phyloP scores from a whole-genome alignment of 495 filamentous ascomycete species.

The Aspergillus kassunensis region DNA sequence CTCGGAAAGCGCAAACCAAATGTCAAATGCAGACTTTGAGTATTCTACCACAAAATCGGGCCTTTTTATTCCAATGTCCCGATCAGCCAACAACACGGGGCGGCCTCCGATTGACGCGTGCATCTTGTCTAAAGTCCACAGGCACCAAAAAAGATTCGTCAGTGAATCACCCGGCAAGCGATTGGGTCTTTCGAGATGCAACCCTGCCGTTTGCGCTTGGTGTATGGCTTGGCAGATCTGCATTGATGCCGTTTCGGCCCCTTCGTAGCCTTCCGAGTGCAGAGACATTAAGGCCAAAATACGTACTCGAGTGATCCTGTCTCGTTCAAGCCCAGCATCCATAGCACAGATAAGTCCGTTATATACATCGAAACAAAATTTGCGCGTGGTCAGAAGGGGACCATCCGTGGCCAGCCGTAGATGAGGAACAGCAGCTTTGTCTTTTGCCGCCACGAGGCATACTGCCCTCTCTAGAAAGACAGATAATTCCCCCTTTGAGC shows the following conservation, averaged over 20 bases:
- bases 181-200: constrained; percentile 52
- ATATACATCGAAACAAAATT: constrained; percentile 38
- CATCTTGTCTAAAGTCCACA: constrained; percentile 66
- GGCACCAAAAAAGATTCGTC: constrained; percentile 59
- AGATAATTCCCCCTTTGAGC: constrained; percentile 18
- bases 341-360: constrained; percentile 36
- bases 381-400: constrained; percentile 23
- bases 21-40: constrained; percentile 39
- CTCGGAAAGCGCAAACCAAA: constrained; percentile 50
- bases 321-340: constrained; percentile 37
- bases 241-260: constrained; percentile 43
- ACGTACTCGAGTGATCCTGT: constrained; percentile 44
- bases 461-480: constrained; percentile 42
- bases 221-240: constrained; percentile 48
- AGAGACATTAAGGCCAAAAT: constrained; percentile 43
- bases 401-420: constrained; percentile 29
- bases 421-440: constrained; percentile 27
- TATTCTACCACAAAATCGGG: constrained; percentile 10
- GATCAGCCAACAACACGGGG: constrained; percentile 61
- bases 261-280: constrained; percentile 43
- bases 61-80: constrained; percentile 51
- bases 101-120: constrained; percentile 60
- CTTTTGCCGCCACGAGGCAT: constrained; percentile 45
- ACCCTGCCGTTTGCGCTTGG: constrained; percentile 61
- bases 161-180: constrained; percentile 32